Conservation (phyloP, 2,329 filamentous ascomycete genomes). For the Alternaria panax region DNA sequence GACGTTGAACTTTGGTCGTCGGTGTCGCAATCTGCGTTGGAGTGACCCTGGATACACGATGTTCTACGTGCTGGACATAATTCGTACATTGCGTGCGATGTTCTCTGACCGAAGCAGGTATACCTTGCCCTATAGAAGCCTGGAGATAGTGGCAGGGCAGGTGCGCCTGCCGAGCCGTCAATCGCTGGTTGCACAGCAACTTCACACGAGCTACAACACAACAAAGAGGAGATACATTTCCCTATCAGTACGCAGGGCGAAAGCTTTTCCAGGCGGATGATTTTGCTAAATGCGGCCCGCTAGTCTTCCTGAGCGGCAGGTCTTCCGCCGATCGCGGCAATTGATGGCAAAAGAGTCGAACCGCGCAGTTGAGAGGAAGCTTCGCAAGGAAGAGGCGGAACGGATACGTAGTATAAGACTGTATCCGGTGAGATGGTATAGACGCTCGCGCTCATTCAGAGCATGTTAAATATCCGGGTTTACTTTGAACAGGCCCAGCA, state of each 20-base stretch:
- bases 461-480: too few relatives aligned
- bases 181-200: background rate
- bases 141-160: background rate
- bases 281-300: background rate
- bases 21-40: background rate
- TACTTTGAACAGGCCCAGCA: background rate
- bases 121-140: too few relatives aligned
- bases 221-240: background rate
- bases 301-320: background rate
- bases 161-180: background rate
- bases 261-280: slow-evolving; percentile 3
- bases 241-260: background rate
- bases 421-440: too few relatives aligned
- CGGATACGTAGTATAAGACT: too few relatives aligned
- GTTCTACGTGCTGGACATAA: too few relatives aligned
- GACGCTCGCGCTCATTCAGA: too few relatives aligned
- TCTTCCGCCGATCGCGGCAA: slow-evolving; percentile 9
- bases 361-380: background rate
- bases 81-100: background rate
- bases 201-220: background rate
- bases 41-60: background rate
- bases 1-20: background rate
- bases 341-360: background rate
- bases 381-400: background rate
- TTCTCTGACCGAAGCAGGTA: background rate